Conservation (phyloP, 106 monocot species). For the Vanilla planifolia region DNA sequence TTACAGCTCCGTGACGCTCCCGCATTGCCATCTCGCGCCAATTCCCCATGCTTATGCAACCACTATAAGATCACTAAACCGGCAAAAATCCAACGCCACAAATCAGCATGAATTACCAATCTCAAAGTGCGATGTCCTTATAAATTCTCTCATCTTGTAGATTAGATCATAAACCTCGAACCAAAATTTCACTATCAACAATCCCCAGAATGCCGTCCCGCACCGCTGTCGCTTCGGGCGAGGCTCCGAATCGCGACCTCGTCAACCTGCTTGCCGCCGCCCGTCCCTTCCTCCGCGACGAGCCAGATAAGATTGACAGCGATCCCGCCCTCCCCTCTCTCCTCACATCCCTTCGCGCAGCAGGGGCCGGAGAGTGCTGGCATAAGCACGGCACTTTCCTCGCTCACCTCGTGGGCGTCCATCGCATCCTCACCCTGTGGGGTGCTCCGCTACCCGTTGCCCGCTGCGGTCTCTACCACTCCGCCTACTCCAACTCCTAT, state of each 20-base stretch:
- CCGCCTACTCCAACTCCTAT: constrained; percentile 99
- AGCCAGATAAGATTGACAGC: constrained; percentile 24
- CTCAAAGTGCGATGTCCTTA: too few relatives aligned
- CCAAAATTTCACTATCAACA: too few relatives aligned
- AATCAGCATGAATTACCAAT: too few relatives aligned
- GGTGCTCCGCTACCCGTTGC: constrained; percentile 43
- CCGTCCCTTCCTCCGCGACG: constrained; percentile 80
- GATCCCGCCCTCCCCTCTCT: constrained; percentile 58
- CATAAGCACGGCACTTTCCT: constrained; percentile 95
- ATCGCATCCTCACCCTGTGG: constrained; percentile 86
- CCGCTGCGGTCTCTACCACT: constrained; percentile 90
- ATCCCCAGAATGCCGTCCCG: constrained; percentile 18
- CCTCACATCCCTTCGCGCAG: constrained; percentile 46
- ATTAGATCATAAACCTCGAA: too few relatives aligned
- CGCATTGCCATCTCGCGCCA: too few relatives aligned
- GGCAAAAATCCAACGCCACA: too few relatives aligned
- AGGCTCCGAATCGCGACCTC: constrained; percentile 13
- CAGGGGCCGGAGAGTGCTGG: constrained; percentile 85
- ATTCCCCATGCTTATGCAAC: too few relatives aligned
- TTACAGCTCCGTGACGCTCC: too few relatives aligned
- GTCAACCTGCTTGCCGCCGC: constrained; percentile 27
- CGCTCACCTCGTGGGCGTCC: constrained; percentile 67
- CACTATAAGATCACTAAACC: too few relatives aligned
- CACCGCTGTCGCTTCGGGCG: constrained; percentile 1
- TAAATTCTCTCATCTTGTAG: too few relatives aligned